Base-by-base conservation (phyloP, 176 grass and related monocot genomes). In the Triticum turgidum region DNA sequence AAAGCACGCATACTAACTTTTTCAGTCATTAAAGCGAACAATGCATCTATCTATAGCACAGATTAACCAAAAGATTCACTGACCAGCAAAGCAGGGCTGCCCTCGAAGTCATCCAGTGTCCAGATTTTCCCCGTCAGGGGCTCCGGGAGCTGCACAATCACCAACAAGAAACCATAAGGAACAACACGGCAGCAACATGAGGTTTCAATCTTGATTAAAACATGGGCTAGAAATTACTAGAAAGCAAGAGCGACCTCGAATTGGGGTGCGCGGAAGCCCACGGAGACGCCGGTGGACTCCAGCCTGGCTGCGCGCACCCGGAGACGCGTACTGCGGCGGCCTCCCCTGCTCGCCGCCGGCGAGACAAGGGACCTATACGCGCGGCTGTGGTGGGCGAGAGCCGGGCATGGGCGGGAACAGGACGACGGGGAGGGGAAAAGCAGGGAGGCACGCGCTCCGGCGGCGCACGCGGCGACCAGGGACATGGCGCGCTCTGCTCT, bases 41-140 rank as follows among this genome's bases (percentile, higher is more conserved):
- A 58, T 82, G 49, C 45, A 29, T 22, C 34, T 54, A 18, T 59
- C 2, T 83, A 71, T 3, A 73, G 68, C 12, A 61, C 21, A 15
- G 9, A 71, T 3, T 5, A 58, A 37, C 33, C 49, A 18, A 49
- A 9, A 76, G 6, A 7, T 33, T 25, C 11, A 34, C 87, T 85
- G 66, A 98, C 96, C 86, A 98, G 80, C 62, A 98, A 73, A n/a
- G 91, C 91, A 81, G 93, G 88, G 82, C 67, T 88, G 9, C 91
- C 87, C 18, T 92, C 91, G 49, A 95, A 95, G 84, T 95, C 96
- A 74, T 98, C 93, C 90, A 98, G 47, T 25, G 90, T 98, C 87
- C 93, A 95, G 37, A 88, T 65, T 37, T 90, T 95, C 29, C 93
- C 90, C 0, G 93, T 93, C 75, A 98, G 61, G 13, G 96, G 96